These are phyloP conservation scores for Lentinula sp. DNA, from an alignment of 768 basidiomycete species.

Conservation along the genomic window DNA sequence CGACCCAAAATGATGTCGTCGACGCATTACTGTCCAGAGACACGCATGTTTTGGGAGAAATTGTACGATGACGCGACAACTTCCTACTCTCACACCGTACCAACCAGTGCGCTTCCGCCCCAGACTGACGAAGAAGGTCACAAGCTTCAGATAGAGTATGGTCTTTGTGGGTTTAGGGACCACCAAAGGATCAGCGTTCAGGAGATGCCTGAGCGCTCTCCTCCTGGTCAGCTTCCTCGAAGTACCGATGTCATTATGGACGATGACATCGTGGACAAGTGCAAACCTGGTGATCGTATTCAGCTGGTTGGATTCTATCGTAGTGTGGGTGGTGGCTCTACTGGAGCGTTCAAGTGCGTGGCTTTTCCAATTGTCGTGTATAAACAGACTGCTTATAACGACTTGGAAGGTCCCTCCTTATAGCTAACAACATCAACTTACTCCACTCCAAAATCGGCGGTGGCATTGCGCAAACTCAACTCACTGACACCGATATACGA, in stretches of 20 bases:
- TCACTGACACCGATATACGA: constrained; percentile 93
- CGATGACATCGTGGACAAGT: constrained; percentile 94
- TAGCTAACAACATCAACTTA: constrained; percentile 93
- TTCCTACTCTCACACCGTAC: constrained; percentile 79
- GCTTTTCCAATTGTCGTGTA: constrained; percentile 6
- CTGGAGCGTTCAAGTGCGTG: constrained; percentile 89
- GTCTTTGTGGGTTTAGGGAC: constrained; percentile 87
- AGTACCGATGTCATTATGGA: constrained; percentile 95
- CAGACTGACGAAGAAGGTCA: constrained; percentile 89
- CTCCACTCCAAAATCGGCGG: constrained; percentile 93
- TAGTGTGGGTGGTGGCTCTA: constrained; percentile 86
- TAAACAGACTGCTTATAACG: constrained; percentile 6
- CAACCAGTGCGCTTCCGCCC: constrained; percentile 81
- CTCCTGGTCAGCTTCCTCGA: constrained; percentile 92
- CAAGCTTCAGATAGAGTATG: constrained; percentile 86
- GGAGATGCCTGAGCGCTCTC: constrained; percentile 99
- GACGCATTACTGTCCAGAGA: constrained; percentile 91
- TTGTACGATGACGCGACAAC: constrained; percentile 92
- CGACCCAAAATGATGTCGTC: constrained; percentile 98
- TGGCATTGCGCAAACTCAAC: constrained; percentile 86
- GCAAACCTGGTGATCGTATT: constrained; percentile 96
- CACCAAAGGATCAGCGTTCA: constrained; percentile 98
- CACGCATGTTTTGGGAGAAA: constrained; percentile 75
- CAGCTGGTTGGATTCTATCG: constrained; percentile 95
- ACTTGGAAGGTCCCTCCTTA: constrained; percentile 70